These are phyloP conservation scores for Amphichorda felina DNA, from an alignment of 2,329 filamentous ascomycete species.

Conservation along the genomic window DNA sequence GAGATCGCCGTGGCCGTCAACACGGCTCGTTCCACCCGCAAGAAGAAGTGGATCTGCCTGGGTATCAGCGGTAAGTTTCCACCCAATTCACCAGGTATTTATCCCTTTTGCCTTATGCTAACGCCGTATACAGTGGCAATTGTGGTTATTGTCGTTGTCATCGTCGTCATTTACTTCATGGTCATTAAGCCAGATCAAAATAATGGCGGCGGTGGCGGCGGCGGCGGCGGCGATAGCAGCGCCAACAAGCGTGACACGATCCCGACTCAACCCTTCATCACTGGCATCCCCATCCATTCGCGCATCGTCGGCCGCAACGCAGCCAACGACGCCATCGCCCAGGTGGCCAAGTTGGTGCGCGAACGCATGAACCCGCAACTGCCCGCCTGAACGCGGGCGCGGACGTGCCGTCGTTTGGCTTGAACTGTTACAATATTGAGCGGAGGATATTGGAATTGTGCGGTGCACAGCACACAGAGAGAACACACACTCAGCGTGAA, in stretches of 20 bases:
- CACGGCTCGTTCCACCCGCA: conserved; percentile 68
- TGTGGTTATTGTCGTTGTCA: conserved; percentile 37
- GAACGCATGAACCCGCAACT: conserved; percentile 12
- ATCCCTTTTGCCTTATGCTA: conserved; percentile 1
- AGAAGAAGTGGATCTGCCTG: conserved; percentile 96
- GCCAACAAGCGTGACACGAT: conserved; percentile 16
- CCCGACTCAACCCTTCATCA: conserved; percentile 11
- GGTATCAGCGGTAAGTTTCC: conserved; percentile 53
- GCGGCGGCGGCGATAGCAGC: conserved; percentile 13
- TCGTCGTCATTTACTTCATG: conserved; percentile 36
- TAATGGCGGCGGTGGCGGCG: conserved; percentile 1
- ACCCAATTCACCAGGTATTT: too few species aligned
- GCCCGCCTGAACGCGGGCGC: not conserved
- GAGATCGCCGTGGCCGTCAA: conserved; percentile 73
- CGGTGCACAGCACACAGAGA: not conserved
- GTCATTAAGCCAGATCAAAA: conserved; percentile 20
- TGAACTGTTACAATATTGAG: too few species aligned
- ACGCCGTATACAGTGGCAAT: conserved; percentile 24
- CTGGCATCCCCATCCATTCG: conserved; percentile 9
- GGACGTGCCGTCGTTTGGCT: too few species aligned
- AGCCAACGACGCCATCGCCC: conserved; percentile 4
- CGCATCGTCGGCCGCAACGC: conserved; percentile 7
- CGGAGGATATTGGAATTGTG: too few species aligned
- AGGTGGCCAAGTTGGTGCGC: conserved; percentile 8
- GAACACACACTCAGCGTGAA: not conserved